These are phyloP conservation scores for Xylaria acuta DNA, from an alignment of 495 filamentous ascomycete genomes.

Conservation along the genomic window DNA sequence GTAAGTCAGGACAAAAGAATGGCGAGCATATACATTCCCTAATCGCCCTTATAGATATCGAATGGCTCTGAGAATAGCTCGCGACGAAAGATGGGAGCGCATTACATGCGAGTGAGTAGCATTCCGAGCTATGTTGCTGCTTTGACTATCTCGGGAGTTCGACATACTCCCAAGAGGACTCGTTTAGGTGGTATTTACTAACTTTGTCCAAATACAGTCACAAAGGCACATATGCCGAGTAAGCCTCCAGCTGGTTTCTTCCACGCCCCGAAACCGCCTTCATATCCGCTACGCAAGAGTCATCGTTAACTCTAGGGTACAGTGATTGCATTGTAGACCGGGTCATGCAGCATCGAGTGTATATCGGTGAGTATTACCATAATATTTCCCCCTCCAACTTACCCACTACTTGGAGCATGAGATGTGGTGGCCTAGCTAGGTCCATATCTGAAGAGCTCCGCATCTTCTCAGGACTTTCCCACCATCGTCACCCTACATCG, in stretches of 20 bases:
- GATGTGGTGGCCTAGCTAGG: neutral
- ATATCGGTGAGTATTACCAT: slow-evolving; percentile 29
- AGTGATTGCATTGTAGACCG: slow-evolving; percentile 89
- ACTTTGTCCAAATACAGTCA: slow-evolving; percentile 17
- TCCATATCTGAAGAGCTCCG: neutral
- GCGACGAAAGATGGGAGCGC: slow-evolving; percentile 87
- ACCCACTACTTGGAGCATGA: neutral
- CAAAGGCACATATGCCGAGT: slow-evolving; percentile 31
- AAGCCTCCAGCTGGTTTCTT: neutral
- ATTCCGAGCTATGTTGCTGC: neutral
- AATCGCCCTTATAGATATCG: slow-evolving; percentile 54
- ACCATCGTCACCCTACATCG: neutral
- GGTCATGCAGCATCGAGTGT: slow-evolving; percentile 58
- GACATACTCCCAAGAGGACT: neutral
- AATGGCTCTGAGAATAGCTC: slow-evolving; percentile 87
- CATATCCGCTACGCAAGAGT: neutral
- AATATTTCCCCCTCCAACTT: neutral
- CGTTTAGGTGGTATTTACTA: neutral
- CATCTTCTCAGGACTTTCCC: neutral
- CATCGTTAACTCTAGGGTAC: neutral
- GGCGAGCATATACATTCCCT: neutral
- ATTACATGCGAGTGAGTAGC: slow-evolving; percentile 27
- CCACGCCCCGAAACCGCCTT: neutral
- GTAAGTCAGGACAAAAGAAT: slow-evolving; percentile 41
- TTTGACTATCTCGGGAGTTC: neutral